Evolutionary conservation across 768 basidiomycete genomes (phyloP), one percentile per base, ranked within the genome.

Genomic region (Strobilomyces echinocephalus): DNA sequence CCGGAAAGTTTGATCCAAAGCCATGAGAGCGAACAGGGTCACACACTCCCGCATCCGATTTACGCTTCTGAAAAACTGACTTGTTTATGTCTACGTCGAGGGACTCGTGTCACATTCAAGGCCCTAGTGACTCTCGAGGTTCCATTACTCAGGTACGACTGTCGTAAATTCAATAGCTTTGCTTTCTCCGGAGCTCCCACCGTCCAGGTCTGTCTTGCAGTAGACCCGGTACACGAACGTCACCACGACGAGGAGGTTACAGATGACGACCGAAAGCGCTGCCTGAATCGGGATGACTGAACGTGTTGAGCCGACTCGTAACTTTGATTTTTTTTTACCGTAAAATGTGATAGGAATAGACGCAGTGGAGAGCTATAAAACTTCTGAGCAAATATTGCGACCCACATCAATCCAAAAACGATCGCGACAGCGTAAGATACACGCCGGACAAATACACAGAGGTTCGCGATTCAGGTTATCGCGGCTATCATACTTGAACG

Each of bases 221-320:
- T 16, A 60, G 38, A 54, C 3, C 40, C 50, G 54, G 28, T 60
- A 61, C n/a, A 26, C 30, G 16, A 63, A 56, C 14, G 49, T 53
- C 51, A 52, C 45, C 35, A 62, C 42, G 20, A 69, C 45, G 15
- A 63, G 59, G 24, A 69, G 49, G 30, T 65, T 62, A 16, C 55
- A 59, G 18, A 58, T 49, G 11, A 68, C 31, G 15, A 63, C 30
- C 9, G 63, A 56, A 42, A 65, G 36, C 30, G 61, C 63, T 21
- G 50, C 53, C 63, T 67, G 40, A 43, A 5, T 43, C 21, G 24
- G n/a, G 5, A 46, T 24, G 47, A 49, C 2, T 50, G 9, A 42
- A 28, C 21, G 28, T 10, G 30, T 18, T 16, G n/a, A 34, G 10
- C 20, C 3, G 20, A 40, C 8, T 2, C 9, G 11, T 26, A 35